Conservation (phyloP, 2,329 filamentous ascomycete species). For the Aspergillus japonicus region DNA sequence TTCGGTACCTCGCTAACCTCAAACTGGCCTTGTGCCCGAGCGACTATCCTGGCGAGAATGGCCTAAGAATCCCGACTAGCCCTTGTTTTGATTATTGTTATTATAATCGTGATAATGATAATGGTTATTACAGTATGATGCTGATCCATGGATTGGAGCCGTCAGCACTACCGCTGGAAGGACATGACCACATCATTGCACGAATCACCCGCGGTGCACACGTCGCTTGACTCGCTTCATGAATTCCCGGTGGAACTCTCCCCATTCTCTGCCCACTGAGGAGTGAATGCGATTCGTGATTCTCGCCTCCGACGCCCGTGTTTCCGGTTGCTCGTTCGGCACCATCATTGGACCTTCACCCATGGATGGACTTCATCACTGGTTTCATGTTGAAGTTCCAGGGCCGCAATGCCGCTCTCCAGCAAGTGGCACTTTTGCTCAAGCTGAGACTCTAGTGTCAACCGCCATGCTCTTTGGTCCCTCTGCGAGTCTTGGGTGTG, state of each 20-base stretch:
- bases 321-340: background rate
- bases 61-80: too few relatives aligned
- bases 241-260: background rate
- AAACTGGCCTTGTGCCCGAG: background rate
- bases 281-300: background rate
- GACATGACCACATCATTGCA: background rate
- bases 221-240: background rate
- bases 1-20: background rate
- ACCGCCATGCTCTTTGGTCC: conserved; percentile 13
- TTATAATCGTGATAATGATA: background rate
- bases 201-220: background rate
- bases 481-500: background rate
- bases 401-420: conserved; percentile 8
- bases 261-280: background rate
- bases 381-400: conserved; percentile 24
- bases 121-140: background rate
- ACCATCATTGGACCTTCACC: conserved; percentile 8
- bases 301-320: background rate
- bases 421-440: conserved; percentile 13
- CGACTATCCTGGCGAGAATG: too few relatives aligned
- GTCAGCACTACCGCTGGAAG: background rate
- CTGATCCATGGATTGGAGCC: background rate
- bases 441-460: conserved; percentile 24
- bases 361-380: conserved; percentile 12
- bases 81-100: background rate